Evolutionary conservation across 805 yeast genomes (phyloP), one percentile per base, ranked within the genome.

Genomic region (Priceomyces medius): DNA sequence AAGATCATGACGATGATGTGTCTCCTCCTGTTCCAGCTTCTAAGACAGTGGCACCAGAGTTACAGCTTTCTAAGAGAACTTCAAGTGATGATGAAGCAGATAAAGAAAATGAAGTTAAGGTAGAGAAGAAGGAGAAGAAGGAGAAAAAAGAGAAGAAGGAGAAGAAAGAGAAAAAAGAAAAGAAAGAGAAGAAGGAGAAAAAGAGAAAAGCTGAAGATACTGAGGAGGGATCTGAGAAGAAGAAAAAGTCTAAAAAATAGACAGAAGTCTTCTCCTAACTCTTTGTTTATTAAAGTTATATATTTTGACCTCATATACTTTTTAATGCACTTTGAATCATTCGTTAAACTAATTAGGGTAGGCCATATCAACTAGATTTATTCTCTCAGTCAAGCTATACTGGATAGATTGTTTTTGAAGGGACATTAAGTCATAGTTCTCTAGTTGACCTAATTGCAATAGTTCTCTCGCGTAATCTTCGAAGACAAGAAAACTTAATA

Each of bases 1-100:
- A 83, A 53, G 80, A 83, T 61, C 85, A 80, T 59, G 72, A 66
- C 38, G 84, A 77, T 44, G 75, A 72, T 38, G 70, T 73, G 17
- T 83, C 84, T 37, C 82, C 82, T 34, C 76, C 79, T 32, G 73
- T 77, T 40, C 83, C 82, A 31, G 81, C 66, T 47, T 65, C 74
- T 40, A 78, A 77, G 58, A 64, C 75, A 50, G 66, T 63, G 44
- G 73, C 74, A 34, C 76, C 68, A 51, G 77, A 57, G 53, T 55
- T 61, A 43, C 71, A 66, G 55, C 61, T 59, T 43, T 73, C 83
- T 42, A 73, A 77, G 65, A 71, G 77, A 58, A 6, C 29, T 48
- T 69, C 65, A 42, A 63, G 58, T 38, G 53, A 50, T 44, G 59
- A 55, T 17, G 46, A 45, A 8, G 40, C 53, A 31, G 58, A 52